Evolutionary conservation across 2,329 filamentous ascomycete species (phyloP).

Genomic region (Diaporthe sp.): DNA sequence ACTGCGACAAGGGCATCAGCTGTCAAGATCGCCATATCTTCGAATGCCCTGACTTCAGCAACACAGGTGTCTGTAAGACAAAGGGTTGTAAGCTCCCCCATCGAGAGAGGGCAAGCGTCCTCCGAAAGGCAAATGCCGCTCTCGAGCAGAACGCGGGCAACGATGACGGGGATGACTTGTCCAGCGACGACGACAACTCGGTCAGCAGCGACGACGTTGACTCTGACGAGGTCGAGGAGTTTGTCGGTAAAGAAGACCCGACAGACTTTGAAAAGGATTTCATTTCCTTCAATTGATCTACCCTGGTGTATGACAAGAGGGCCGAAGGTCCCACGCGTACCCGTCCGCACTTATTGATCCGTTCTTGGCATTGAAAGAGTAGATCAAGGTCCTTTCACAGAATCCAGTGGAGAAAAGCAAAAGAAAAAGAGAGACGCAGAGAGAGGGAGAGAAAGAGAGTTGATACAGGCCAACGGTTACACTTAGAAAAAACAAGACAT

Average conservation of each 20-base stretch:
- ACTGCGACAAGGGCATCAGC: conserved; percentile 83
- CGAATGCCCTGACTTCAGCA: conserved; percentile 96
- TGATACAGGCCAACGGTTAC: background rate
- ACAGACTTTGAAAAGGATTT: conserved; percentile 72
- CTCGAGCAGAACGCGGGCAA: conserved; percentile 55
- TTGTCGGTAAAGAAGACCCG: conserved; percentile 68
- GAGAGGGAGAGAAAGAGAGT: background rate
- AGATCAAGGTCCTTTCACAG: conserved; percentile 1
- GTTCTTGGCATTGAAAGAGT: conserved; percentile 22
- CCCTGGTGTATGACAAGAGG: background rate
- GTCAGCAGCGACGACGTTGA: conserved; percentile 83
- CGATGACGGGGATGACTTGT: conserved; percentile 75
- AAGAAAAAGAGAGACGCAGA: background rate
- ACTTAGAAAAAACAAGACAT: background rate
- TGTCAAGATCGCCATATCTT: conserved; percentile 89
- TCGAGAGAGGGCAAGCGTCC: conserved; percentile 85
- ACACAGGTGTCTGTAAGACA: conserved; percentile 85
- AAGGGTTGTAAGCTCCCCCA: conserved; percentile 88
- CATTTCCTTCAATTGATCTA: conserved; percentile 52
- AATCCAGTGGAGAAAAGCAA: background rate
- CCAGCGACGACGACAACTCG: conserved; percentile 80
- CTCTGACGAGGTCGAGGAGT: conserved; percentile 79
- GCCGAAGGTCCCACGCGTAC: conserved; percentile 3
- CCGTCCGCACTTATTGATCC: background rate
- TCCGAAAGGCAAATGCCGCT: conserved; percentile 74